Conservation (phyloP, 2,329 filamentous ascomycete species). For the Phialophora chinensis region DNA sequence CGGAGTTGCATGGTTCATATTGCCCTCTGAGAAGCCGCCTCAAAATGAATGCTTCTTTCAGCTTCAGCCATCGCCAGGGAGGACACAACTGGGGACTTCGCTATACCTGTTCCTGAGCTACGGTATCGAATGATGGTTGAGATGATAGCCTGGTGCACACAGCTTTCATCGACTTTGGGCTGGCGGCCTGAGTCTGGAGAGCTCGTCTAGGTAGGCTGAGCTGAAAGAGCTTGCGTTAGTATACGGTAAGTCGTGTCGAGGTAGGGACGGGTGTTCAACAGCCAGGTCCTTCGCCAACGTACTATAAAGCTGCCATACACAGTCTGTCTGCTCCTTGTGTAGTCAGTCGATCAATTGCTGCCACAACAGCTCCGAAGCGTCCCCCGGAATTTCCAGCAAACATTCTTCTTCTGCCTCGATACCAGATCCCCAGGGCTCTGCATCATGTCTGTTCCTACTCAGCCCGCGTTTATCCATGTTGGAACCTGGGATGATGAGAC, state of each 20-base stretch:
- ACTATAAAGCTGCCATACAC: neutral
- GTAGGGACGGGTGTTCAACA: neutral
- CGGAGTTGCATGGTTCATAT: neutral
- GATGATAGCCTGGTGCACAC: neutral
- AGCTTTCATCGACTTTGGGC: neutral
- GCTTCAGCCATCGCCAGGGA: neutral
- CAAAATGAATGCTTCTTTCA: neutral
- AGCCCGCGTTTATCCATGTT: constrained; percentile 32
- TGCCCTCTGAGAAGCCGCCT: neutral
- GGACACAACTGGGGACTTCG: too few relatives aligned
- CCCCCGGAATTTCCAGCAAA: neutral
- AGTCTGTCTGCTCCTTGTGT: neutral
- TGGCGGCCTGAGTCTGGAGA: neutral
- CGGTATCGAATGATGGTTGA: constrained; percentile 4
- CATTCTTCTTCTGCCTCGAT: neutral
- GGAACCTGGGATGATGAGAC: constrained; percentile 36
- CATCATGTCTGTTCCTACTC: constrained; percentile 35
- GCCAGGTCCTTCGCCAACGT: neutral
- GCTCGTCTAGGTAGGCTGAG: neutral
- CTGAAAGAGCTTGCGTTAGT: neutral
- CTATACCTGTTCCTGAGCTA: constrained; percentile 8
- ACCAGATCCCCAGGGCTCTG: neutral
- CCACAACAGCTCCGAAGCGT: neutral
- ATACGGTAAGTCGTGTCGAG: neutral
- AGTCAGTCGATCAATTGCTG: neutral